A percentile compares a stretch with the other conserved stretches of the same genome.
Evolutionary conservation across 257 asterid genomes (phyloP).

Genomic region (Linaria vulgaris): DNA sequence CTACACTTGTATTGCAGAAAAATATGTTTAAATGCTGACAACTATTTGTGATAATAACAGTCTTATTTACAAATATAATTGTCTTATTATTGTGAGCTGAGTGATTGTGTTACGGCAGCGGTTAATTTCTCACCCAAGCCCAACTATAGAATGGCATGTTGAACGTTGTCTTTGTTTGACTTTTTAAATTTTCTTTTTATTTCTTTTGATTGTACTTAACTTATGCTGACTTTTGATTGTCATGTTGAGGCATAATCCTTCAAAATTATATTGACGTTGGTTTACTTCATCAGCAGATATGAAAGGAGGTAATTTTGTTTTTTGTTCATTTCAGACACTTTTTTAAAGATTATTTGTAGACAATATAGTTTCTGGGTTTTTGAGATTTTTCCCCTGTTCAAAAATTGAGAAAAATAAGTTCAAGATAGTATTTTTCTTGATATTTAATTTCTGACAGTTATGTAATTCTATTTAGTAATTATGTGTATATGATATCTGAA

Average conservation of each 20-base stretch:
- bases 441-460: neutral
- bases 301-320: constrained; percentile 14
- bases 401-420: too few relatives aligned
- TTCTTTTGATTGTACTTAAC: neutral
- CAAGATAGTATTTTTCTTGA: too few relatives aligned
- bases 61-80: too few relatives aligned
- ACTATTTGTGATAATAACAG: neutral
- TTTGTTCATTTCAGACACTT: neutral
- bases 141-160: too few relatives aligned
- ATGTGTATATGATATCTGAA: constrained; percentile 1
- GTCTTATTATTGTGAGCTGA: constrained; percentile 7
- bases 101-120: constrained; percentile 11
- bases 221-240: neutral
- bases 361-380: constrained; percentile 24
- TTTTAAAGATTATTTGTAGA: constrained; percentile 5
- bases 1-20: too few relatives aligned
- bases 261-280: too few relatives aligned
- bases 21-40: neutral
- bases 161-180: too few relatives aligned
- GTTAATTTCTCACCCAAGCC: constrained; percentile 1
- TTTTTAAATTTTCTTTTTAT: neutral
- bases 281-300: too few relatives aligned
- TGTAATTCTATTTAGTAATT: neutral
- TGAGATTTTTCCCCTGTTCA: constrained; percentile 4
- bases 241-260: too few relatives aligned